phyloP scores from a whole-genome alignment of 805 yeast species.

The Brettanomyces naardenensis region DNA sequence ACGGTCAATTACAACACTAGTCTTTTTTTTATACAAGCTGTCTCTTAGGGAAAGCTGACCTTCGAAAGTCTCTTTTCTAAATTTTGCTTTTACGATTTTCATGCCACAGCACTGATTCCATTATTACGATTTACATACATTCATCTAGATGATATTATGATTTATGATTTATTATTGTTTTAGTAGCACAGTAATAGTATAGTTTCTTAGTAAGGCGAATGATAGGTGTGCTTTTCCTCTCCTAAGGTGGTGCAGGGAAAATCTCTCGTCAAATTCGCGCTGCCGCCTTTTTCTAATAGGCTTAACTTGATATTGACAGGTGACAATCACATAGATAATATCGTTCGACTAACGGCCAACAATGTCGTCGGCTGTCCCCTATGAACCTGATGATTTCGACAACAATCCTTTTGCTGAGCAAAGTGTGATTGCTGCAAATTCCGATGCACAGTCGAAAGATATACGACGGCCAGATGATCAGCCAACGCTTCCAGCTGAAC shows the following conservation, averaged over 20 bases:
- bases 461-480: too few species aligned
- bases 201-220: too few species aligned
- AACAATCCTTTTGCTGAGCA: conserved; percentile 56
- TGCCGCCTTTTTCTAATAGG: too few species aligned
- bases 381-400: conserved; percentile 45
- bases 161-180: not conserved
- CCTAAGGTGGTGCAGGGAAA: too few species aligned
- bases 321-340: too few species aligned
- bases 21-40: too few species aligned
- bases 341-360: too few species aligned
- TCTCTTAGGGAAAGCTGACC: not conserved
- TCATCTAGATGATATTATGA: not conserved
- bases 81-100: not conserved
- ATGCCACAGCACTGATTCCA: not conserved
- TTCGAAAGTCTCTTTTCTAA: conserved; percentile 4
- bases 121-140: not conserved
- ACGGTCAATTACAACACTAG: not conserved
- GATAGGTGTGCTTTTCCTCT: too few species aligned
- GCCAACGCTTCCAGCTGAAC: not conserved
- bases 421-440: conserved; percentile 12
- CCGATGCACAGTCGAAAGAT: not conserved
- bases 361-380: conserved; percentile 31
- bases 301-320: too few species aligned
- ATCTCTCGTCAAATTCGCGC: too few species aligned
- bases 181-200: too few species aligned